Evolutionary conservation across 352 stramenopile genomes (phyloP).

Genomic region (Phytophthora lateralis): DNA sequence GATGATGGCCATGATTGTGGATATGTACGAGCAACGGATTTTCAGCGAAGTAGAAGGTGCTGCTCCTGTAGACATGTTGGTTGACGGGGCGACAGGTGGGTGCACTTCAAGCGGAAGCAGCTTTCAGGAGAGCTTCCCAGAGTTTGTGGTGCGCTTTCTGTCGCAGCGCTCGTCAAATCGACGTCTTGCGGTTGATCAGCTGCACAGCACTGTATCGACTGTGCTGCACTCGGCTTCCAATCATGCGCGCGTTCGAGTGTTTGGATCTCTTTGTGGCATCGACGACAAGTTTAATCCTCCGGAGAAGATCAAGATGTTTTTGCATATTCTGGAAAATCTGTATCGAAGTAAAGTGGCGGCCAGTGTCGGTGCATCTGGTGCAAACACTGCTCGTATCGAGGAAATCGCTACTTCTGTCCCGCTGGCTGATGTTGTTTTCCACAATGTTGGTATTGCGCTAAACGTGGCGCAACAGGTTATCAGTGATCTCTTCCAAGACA

Average conservation of each 20-base stretch:
- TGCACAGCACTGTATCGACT: conserved; percentile 58
- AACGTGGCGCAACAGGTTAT: conserved; percentile 62
- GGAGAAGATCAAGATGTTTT: conserved; percentile 71
- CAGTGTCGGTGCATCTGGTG: conserved; percentile 21
- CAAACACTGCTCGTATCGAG: conserved; percentile 31
- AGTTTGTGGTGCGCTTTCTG: conserved; percentile 71
- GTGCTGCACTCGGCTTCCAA: conserved; percentile 51
- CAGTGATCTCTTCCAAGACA: conserved; percentile 69
- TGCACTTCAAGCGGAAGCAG: conserved; percentile 18
- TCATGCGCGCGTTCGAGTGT: conserved; percentile 61
- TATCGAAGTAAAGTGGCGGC: conserved; percentile 56
- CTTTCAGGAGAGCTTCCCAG: conserved; percentile 66
- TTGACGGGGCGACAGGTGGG: conserved; percentile 13
- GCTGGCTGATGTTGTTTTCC: conserved; percentile 65
- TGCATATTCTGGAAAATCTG: conserved; percentile 67
- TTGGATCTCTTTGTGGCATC: conserved; percentile 67
- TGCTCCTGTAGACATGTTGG: conserved; percentile 12
- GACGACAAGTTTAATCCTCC: conserved; percentile 65
- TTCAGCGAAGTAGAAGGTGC: conserved; percentile 45
- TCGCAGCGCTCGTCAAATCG: conserved; percentile 52
- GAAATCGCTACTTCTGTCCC: conserved; percentile 27
- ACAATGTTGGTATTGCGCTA: conserved; percentile 69
- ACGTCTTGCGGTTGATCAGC: conserved; percentile 57
- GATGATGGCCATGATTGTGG: conserved; percentile 71
- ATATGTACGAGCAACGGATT: conserved; percentile 75